Evolutionary conservation across 2,329 filamentous ascomycete species (phyloP).

Genomic region (Ophiostoma triangulosporum): DNA sequence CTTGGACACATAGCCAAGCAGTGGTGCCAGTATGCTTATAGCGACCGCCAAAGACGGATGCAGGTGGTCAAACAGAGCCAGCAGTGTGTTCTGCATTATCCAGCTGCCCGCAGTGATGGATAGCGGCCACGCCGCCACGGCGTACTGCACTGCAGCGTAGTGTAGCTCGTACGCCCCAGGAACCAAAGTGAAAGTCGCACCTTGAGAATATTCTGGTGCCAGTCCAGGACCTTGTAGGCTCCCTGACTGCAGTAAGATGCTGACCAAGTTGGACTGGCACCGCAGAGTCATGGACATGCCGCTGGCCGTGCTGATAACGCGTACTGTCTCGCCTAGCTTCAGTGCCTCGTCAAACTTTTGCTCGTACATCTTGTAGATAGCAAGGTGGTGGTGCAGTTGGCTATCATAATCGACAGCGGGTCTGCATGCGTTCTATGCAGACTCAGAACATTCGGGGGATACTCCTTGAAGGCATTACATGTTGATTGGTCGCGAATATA

Average conservation of each 20-base stretch:
- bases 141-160: constrained; percentile 14
- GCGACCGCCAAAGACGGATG: constrained; percentile 13
- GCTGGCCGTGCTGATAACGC: constrained; percentile 1
- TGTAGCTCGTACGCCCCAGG: constrained; percentile 13
- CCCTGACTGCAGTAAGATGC: constrained; percentile 13
- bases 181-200: constrained; percentile 13
- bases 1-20: constrained; percentile 9
- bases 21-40: constrained; percentile 12
- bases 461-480: constrained; percentile 1
- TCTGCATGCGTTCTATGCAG: constrained; percentile 12
- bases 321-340: constrained; percentile 3
- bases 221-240: constrained; percentile 6
- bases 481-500: constrained; percentile 10
- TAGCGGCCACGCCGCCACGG: constrained; percentile 12
- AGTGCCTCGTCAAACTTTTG: constrained; percentile 8
- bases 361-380: constrained; percentile 13
- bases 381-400: constrained; percentile 12
- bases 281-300: constrained; percentile 11
- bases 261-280: constrained; percentile 12
- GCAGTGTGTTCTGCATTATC: constrained; percentile 13
- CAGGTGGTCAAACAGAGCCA: constrained; percentile 14
- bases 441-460: constrained; percentile 12
- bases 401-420: constrained; percentile 11
- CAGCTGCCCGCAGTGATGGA: constrained; percentile 10
- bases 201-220: constrained; percentile 11